Conservation (phyloP, 495 filamentous ascomycete species). For the Talaromyces trachyspermus region DNA sequence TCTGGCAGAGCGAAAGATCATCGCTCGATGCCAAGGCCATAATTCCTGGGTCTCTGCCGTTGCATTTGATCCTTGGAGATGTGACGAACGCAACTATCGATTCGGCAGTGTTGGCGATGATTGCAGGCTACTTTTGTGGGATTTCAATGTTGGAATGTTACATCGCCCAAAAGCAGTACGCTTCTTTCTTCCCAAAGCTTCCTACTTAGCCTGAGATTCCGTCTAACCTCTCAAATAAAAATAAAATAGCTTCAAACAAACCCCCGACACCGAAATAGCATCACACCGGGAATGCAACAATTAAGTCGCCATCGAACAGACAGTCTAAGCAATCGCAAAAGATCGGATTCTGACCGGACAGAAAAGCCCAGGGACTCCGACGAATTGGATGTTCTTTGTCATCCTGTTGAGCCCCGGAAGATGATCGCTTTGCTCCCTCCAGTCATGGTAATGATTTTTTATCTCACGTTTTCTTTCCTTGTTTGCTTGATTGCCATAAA, state of each 20-base stretch:
- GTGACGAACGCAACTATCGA: conserved; percentile 87
- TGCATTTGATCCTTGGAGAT: conserved; percentile 92
- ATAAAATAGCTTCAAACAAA: conserved; percentile 39
- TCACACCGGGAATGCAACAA: conserved; percentile 49
- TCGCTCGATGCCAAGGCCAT: conserved; percentile 90
- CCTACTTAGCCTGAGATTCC: background rate
- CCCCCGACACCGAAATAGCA: conserved; percentile 31
- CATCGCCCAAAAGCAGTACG: conserved; percentile 76
- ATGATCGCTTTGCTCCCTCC: conserved; percentile 85
- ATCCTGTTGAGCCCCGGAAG: conserved; percentile 73
- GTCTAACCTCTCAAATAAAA: no score
- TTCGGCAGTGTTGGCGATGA: conserved; percentile 96
- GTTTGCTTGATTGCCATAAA: conserved; percentile 5
- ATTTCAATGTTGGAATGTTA: conserved; percentile 95
- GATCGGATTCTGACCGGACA: conserved; percentile 61
- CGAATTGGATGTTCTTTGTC: conserved; percentile 50
- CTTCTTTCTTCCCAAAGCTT: background rate
- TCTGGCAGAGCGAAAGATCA: conserved; percentile 69
- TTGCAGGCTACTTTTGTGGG: conserved; percentile 83
- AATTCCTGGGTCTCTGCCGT: conserved; percentile 92
- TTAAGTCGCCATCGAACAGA: conserved; percentile 67
- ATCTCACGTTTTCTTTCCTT: background rate
- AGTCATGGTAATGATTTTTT: conserved; percentile 67
- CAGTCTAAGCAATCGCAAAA: conserved; percentile 45
- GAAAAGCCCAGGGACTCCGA: conserved; percentile 40